phyloP scores from a whole-genome alignment of 352 stramenopile species.

The Peronosclerospora sorghi region DNA sequence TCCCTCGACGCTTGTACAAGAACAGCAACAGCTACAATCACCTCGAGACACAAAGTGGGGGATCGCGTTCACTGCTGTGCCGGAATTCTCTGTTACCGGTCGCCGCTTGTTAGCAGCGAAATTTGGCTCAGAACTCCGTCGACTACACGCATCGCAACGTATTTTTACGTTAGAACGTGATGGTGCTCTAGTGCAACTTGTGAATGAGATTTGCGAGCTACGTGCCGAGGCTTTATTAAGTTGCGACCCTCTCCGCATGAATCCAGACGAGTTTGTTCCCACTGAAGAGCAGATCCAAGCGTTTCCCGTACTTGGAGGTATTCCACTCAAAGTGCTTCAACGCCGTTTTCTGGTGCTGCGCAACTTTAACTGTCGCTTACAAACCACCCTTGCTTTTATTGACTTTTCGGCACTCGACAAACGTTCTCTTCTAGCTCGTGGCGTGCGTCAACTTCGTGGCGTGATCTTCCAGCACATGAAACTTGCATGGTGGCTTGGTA shows the following conservation, averaged over 20 bases:
- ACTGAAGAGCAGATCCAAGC: conserved; percentile 51
- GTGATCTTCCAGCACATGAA: conserved; percentile 84
- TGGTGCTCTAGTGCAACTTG: too few species aligned
- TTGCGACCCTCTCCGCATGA: conserved; percentile 78
- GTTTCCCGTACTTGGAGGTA: conserved; percentile 30
- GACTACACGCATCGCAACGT: too few species aligned
- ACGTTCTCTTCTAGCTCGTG: conserved; percentile 49
- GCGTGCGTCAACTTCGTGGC: conserved; percentile 44
- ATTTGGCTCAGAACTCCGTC: too few species aligned
- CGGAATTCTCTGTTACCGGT: too few species aligned
- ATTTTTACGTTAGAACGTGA: too few species aligned
- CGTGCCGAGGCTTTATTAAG: conserved; percentile 62
- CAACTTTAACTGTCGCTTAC: conserved; percentile 81
- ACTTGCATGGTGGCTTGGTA: conserved; percentile 79
- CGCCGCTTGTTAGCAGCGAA: too few species aligned
- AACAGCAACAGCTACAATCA: too few species aligned
- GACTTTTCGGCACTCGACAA: conserved; percentile 64
- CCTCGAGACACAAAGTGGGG: too few species aligned
- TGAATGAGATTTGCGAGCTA: conserved; percentile 67
- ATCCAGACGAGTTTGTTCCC: conserved; percentile 65
- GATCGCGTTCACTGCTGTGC: too few species aligned
- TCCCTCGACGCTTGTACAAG: too few species aligned
- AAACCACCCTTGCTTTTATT: conserved; percentile 80
- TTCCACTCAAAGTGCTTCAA: conserved; percentile 51
- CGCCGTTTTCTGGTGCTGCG: conserved; percentile 76